Percentiles rank a stretch among this genome's conserved stretches.
Conservation (phyloP, 2,329 filamentous ascomycete species). For the Aotearoamyces nothofagi region DNA sequence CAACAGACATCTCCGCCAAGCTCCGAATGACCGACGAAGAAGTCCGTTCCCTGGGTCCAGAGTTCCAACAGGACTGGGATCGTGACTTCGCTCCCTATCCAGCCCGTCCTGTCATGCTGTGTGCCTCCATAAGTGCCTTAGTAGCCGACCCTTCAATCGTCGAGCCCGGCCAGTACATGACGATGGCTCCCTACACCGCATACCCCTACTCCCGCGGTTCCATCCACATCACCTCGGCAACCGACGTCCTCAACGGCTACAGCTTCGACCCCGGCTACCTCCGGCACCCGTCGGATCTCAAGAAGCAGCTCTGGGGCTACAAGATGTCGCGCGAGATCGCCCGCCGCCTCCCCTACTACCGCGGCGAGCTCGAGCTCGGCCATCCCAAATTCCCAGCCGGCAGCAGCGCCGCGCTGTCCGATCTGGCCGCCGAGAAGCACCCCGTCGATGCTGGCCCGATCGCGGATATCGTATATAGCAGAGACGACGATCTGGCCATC, state of each 20-base stretch:
- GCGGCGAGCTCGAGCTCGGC: conserved; percentile 26
- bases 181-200: conserved; percentile 34
- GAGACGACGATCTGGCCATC: conserved; percentile 21
- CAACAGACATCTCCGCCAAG: conserved; percentile 36
- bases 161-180: conserved; percentile 32
- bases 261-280: conserved; percentile 45
- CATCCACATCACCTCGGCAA: conserved; percentile 37
- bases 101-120: conserved; percentile 28
- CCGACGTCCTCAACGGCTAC: conserved; percentile 25
- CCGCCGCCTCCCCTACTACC: conserved; percentile 36
- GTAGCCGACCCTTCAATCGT: conserved; percentile 26
- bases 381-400: conserved; percentile 28
- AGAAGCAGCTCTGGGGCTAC: conserved; percentile 45
- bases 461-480: conserved; percentile 22
- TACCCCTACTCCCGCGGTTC: conserved; percentile 47
- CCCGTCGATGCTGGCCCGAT: conserved; percentile 9
- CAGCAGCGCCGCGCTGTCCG: conserved; percentile 24
- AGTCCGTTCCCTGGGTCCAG: conserved; percentile 32
- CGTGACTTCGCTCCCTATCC: conserved; percentile 29
- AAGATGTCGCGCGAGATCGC: conserved; percentile 48
- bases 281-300: conserved; percentile 37
- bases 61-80: conserved; percentile 39
- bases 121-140: conserved; percentile 32
- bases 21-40: conserved; percentile 39
- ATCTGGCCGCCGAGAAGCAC: conserved; percentile 13